A percentile compares a stretch with the other conserved stretches of the same genome.
Evolutionary conservation across 352 stramenopile genomes (phyloP).

Genomic region (Phytophthora hibernalis): DNA sequence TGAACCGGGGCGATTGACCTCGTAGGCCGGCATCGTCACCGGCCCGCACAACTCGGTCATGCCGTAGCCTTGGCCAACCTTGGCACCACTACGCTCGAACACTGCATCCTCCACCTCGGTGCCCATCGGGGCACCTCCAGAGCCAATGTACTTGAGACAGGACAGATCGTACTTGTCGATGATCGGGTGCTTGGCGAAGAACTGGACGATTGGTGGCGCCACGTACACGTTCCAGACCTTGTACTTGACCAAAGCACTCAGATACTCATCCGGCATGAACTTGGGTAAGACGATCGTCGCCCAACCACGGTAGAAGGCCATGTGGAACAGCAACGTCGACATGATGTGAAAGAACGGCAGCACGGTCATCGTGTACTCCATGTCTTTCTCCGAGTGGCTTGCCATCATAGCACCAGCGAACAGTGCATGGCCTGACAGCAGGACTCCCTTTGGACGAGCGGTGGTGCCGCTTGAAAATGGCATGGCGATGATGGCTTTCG

Average conservation of each 20-base stretch:
- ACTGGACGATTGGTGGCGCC: slow-evolving; percentile 86
- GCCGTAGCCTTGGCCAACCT: slow-evolving; percentile 58
- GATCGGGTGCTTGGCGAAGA: slow-evolving; percentile 86
- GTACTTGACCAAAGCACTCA: slow-evolving; percentile 80
- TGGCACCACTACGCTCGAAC: slow-evolving; percentile 63
- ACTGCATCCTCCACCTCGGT: slow-evolving; percentile 70
- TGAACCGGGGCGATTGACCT: slow-evolving; percentile 38
- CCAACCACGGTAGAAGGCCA: slow-evolving; percentile 66
- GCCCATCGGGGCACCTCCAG: slow-evolving; percentile 84
- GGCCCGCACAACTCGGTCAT: slow-evolving; percentile 64
- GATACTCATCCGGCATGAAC: slow-evolving; percentile 90
- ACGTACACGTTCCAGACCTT: slow-evolving; percentile 55
- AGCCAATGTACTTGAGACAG: slow-evolving; percentile 71
- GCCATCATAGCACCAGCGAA: slow-evolving; percentile 75
- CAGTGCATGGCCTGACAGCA: slow-evolving; percentile 87
- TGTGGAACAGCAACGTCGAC: slow-evolving; percentile 75
- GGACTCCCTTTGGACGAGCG: slow-evolving; percentile 89
- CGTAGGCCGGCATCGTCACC: slow-evolving; percentile 55
- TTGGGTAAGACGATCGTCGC: slow-evolving; percentile 79
- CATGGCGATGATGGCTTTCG: slow-evolving; percentile 47
- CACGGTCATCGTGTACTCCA: slow-evolving; percentile 44
- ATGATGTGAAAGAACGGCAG: slow-evolving; percentile 96
- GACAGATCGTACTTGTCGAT: slow-evolving; percentile 92
- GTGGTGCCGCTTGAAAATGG: slow-evolving; percentile 95
- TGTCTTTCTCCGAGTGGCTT: slow-evolving; percentile 46